phyloP scores from a whole-genome alignment of 345 rosid species.

The Syzygium grande region DNA sequence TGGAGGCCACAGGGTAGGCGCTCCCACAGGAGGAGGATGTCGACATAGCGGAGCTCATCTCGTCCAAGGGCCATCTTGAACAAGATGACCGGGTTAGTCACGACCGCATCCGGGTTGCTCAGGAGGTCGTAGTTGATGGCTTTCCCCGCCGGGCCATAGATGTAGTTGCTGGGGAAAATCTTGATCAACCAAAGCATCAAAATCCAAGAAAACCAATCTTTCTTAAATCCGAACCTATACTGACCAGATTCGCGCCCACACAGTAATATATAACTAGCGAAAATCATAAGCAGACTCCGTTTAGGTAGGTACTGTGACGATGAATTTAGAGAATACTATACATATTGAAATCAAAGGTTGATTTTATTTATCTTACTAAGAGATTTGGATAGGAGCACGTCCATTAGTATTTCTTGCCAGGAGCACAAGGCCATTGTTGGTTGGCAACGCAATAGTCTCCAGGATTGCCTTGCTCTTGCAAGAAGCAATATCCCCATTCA shows the following conservation, averaged over 20 bases:
- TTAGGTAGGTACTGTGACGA: not conserved
- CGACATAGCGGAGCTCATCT: not conserved
- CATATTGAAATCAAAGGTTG: not conserved
- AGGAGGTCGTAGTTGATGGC: conserved; percentile 2
- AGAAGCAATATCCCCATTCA: conserved; percentile 13
- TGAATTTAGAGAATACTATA: not conserved
- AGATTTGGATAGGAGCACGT: conserved; percentile 12
- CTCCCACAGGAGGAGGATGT: no score
- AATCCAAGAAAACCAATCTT: not conserved
- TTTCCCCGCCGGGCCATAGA: conserved; percentile 7
- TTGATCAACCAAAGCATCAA: not conserved
- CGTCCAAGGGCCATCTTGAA: conserved; percentile 5
- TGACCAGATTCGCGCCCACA: not conserved
- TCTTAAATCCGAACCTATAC: not conserved
- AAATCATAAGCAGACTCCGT: not conserved
- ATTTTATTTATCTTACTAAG: not conserved
- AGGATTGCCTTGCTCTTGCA: conserved; percentile 7
- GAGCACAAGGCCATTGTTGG: conserved; percentile 9
- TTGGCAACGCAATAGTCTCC: conserved; percentile 8
- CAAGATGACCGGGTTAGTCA: not conserved
- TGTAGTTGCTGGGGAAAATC: conserved; percentile 9
- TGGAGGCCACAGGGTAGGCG: not conserved
- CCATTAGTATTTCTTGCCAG: conserved; percentile 6
- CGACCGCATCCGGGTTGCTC: conserved; percentile 3
- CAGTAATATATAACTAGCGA: not conserved